phyloP scores from a whole-genome alignment of 306 rosid genomes.

The Prunus padus region DNA sequence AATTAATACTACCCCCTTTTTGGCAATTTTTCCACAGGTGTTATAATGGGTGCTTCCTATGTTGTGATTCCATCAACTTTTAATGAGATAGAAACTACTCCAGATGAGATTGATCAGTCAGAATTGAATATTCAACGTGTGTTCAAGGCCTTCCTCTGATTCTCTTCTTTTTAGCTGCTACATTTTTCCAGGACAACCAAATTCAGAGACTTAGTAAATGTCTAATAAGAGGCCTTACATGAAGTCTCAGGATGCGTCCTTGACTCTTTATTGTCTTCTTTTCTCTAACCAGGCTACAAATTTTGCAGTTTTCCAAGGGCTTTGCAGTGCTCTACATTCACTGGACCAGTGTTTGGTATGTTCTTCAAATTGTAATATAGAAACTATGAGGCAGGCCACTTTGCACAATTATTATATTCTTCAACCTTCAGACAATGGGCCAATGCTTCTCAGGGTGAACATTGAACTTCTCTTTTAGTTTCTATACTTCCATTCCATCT shows the following conservation, averaged over 20 bases:
- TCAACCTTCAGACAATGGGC: slow-evolving; percentile 62
- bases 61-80: slow-evolving; percentile 51
- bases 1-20: slow-evolving; percentile 7
- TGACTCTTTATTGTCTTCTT: not conserved
- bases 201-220: not conserved
- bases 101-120: slow-evolving; percentile 48
- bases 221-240: not conserved
- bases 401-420: slow-evolving; percentile 65
- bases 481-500: not conserved
- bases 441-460: slow-evolving; percentile 73
- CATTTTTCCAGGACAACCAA: not conserved
- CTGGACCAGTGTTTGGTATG: slow-evolving; percentile 20
- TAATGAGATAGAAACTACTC: slow-evolving; percentile 45
- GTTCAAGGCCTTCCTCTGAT: slow-evolving; percentile 31
- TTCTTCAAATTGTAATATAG: slow-evolving; percentile 42
- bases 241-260: not conserved
- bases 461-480: slow-evolving; percentile 9
- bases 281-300: slow-evolving; percentile 5
- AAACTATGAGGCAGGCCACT: slow-evolving; percentile 56
- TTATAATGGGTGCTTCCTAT: slow-evolving; percentile 60
- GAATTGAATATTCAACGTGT: slow-evolving; percentile 60
- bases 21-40: slow-evolving; percentile 48
- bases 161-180: not conserved
- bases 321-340: slow-evolving; percentile 17
- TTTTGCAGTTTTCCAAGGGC: slow-evolving; percentile 12